phyloP scores from a whole-genome alignment of 2,329 filamentous ascomycete genomes.

The Fragosphaeria purpurea region DNA sequence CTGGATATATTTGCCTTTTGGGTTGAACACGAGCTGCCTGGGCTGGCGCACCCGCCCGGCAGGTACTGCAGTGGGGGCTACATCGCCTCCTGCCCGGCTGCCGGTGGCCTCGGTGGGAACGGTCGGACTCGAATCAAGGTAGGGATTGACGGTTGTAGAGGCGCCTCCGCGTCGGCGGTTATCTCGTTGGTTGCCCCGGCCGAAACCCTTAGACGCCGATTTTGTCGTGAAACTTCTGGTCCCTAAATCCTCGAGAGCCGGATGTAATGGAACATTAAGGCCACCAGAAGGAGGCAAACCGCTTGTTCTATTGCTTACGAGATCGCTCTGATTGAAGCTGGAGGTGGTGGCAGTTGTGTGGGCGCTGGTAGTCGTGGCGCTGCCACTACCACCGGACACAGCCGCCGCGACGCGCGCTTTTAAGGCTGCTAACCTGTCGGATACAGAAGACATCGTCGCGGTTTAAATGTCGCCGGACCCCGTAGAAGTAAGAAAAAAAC shows the following conservation, averaged over 20 bases:
- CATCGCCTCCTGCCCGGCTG: slow-evolving; percentile 38
- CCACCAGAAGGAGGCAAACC: slow-evolving; percentile 39
- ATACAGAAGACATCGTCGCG: slow-evolving; percentile 23
- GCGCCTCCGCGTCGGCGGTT: background rate
- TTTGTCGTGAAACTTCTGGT: slow-evolving; percentile 32
- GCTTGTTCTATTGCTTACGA: slow-evolving; percentile 5
- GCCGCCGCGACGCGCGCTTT: slow-evolving; percentile 73
- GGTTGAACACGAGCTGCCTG: slow-evolving; percentile 77
- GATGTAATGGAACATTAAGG: slow-evolving; percentile 66
- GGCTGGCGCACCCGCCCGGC: slow-evolving; percentile 54
- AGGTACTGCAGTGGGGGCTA: slow-evolving; percentile 61
- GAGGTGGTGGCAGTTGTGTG: background rate
- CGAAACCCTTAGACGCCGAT: slow-evolving; percentile 23
- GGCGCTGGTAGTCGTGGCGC: background rate
- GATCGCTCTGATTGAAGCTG: background rate
- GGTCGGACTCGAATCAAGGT: slow-evolving; percentile 62
- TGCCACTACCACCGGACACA: slow-evolving; percentile 37
- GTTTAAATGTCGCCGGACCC: background rate
- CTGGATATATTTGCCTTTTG: slow-evolving; percentile 94
- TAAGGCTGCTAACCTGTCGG: slow-evolving; percentile 63
- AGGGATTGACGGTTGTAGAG: slow-evolving; percentile 51
- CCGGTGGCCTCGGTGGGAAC: slow-evolving; percentile 18
- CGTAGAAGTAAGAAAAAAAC: too few species aligned
- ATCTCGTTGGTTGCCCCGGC: slow-evolving; percentile 8
- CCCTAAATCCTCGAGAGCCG: slow-evolving; percentile 54